Base-by-base conservation (phyloP, 1,139 yeast species). In the Taphrina deformans region DNA sequence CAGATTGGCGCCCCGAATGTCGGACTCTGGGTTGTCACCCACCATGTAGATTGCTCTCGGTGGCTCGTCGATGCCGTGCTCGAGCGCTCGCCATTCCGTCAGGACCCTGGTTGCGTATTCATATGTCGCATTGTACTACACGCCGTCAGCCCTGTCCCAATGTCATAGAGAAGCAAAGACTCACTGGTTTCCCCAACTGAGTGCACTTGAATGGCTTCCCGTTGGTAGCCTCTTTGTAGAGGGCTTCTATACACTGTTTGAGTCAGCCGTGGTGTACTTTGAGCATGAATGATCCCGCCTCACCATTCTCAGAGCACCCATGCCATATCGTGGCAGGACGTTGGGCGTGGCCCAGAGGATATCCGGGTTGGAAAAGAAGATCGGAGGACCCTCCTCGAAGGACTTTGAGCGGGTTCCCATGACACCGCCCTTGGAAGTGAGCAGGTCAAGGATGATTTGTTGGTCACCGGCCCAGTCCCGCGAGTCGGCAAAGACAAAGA, bases 11-110 rank as follows among this genome's bases (percentile, higher is more conserved):
- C 89, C 89, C 73, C 95, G 80, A 69, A 89, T 88, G 76, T 89
- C 96, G 3, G 92, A 86, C 75, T 88, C 96, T 16, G 96, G 96
- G n/a, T 96, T 89, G 74, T 89, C 96, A 70, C 96, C 96, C 58
- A 89, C 95, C 78, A 89, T 89, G 75, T 88, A 89, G 21, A 88
- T 95, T 0, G 93, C 87, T 4, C 90, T 86, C 12, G 92, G 91
- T 12, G 95, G 95, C 69, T 88, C 79, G 69, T 86, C 67, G 35
- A 71, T 69, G 21, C 87, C 89, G 73, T 87, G 80, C 35, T 87
- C 87, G 69, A 88, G 89, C 72, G 86, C 83, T 77, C 96, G 83
- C 96, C 95, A 88, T 65, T 79, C 80, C 46, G 85, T 80, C 70
- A 89, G 80, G 21, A 88, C 89, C 74, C 87, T 87, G 72, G 85